Evolutionary conservation across 73 alveolate genomes (phyloP), one percentile per base, ranked within the genome.

Genomic region (Paramecium sonneborni): DNA sequence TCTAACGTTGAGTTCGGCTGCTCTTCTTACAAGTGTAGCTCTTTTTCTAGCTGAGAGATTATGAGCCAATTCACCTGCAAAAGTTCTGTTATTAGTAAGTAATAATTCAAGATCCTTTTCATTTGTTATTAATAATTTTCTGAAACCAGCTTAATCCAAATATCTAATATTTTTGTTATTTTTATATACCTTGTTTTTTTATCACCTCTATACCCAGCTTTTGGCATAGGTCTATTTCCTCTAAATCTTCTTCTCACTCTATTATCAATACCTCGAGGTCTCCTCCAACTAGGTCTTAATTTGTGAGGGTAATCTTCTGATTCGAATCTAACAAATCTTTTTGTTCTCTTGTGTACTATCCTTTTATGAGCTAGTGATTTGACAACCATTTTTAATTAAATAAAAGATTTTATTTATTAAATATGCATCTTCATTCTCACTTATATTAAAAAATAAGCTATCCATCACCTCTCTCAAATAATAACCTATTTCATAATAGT

Each of bases 221-320:
- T 97, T 69, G 99, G 99, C 95, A 93, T 72, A 62, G 95, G 97
- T 92, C 94, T 92, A 92, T 94, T 93, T 82, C 99, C 99, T 97
- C 98, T 98, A 98, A 95, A 98, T 93, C 98, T 95, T 92, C 99
- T 97, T 95, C 99, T 97, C 96, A 97, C 98, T 84, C 99, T 94
- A 93, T 97, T 94, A 93, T 98, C 99, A 52, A 98, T 98, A 96
- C 99, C 99, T 90, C 97, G 95, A 32, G 99, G 99, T 95, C 96
- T 97, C 94, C 99, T 98, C 99, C 99, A 98, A 67, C 97, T 91
- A 46, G 95, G 92, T 95, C 92, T 62, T 21, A 87, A 84, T 57
- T 86, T 92, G 30, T 79, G 90, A 8, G 90, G 85, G 41, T 69
- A 88, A 41, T 88, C 94, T 46, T 88, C 94, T 24, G 91, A 69